These are phyloP conservation scores for Arctium lappa DNA, from an alignment of 129 eudicot genomes.

Conservation along the genomic window DNA sequence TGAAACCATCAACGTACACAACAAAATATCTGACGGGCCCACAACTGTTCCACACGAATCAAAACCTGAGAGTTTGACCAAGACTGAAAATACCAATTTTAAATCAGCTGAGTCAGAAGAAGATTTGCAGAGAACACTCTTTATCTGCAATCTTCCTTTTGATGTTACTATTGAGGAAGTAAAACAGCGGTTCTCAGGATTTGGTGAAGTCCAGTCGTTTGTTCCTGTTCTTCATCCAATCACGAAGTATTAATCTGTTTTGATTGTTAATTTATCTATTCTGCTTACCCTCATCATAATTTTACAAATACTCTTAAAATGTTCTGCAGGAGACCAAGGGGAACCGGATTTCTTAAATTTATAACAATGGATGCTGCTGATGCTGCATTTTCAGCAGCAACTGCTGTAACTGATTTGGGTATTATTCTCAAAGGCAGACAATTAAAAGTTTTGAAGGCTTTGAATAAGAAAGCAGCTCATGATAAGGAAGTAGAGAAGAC, in stretches of 20 bases:
- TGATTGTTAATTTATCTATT: conserved; percentile 13
- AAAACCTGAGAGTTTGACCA: conserved; percentile 26
- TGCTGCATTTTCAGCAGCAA: conserved; percentile 77
- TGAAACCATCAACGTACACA: conserved; percentile 17
- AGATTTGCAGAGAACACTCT: conserved; percentile 69
- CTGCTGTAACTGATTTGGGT: conserved; percentile 67
- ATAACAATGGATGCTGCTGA: conserved; percentile 62
- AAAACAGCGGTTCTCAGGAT: conserved; percentile 70
- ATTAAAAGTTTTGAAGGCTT: conserved; percentile 76
- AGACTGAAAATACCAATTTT: conserved; percentile 21
- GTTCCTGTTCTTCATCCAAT: conserved; percentile 77
- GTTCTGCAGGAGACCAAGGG: conserved; percentile 81
- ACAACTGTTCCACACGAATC: neutral
- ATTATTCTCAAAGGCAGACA: conserved; percentile 80
- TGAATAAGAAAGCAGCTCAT: conserved; percentile 87
- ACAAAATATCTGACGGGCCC: conserved; percentile 24
- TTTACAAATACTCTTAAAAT: neutral
- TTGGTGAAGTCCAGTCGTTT: conserved; percentile 88
- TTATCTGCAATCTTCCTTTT: conserved; percentile 81
- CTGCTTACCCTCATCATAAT: neutral
- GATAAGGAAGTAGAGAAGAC: conserved; percentile 62
- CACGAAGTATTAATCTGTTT: conserved; percentile 58
- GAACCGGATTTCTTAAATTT: conserved; percentile 93
- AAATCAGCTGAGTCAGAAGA: conserved; percentile 47
- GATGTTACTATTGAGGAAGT: conserved; percentile 73